phyloP scores from a whole-genome alignment of 768 basidiomycete genomes.

The Tremella yokohamensis region DNA sequence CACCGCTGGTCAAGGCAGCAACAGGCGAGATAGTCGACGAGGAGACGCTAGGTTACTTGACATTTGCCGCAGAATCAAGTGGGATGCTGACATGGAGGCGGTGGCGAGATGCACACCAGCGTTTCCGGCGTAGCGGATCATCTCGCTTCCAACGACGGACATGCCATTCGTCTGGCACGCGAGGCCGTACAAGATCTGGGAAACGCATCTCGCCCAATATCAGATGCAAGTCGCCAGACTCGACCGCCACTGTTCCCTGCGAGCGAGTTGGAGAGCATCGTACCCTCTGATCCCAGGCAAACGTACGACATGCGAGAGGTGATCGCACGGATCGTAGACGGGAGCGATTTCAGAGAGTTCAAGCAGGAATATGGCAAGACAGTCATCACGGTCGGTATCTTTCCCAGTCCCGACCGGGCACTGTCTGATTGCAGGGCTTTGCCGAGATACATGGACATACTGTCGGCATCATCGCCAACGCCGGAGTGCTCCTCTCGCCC shows the following conservation, averaged over 20 bases:
- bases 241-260: conserved; percentile 67
- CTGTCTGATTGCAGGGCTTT: conserved; percentile 31
- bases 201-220: conserved; percentile 6
- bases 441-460: conserved; percentile 46
- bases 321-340: conserved; percentile 85
- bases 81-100: conserved; percentile 18
- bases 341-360: conserved; percentile 87
- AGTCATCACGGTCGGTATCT: conserved; percentile 70
- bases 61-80: background rate
- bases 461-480: conserved; percentile 90
- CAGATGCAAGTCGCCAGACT: too few relatives aligned
- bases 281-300: conserved; percentile 82
- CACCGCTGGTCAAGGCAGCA: conserved; percentile 89
- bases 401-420: background rate
- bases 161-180: conserved; percentile 37
- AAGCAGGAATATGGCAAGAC: conserved; percentile 93
- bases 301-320: conserved; percentile 92
- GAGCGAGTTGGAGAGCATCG: conserved; percentile 81
- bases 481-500: conserved; percentile 89
- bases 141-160: conserved; percentile 33
- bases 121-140: conserved; percentile 46
- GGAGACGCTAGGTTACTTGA: conserved; percentile 66
- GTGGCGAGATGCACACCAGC: conserved; percentile 46
- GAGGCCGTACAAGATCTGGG: conserved; percentile 42
- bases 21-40: conserved; percentile 91